Conservation (phyloP, 768 basidiomycete genomes). For the Tricholomella constricta region DNA sequence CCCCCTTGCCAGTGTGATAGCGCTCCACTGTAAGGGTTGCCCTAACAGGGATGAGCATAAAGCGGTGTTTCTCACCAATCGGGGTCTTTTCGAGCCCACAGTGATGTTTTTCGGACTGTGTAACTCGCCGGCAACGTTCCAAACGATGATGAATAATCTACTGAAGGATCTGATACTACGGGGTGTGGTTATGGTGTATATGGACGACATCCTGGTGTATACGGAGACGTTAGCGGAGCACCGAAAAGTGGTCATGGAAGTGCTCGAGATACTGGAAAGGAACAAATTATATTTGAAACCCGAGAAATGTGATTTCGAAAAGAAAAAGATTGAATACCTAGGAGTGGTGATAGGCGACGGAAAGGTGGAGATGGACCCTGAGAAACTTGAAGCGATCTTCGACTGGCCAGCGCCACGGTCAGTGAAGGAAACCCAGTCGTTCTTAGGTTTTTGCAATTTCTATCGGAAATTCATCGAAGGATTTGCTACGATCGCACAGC, state of each 20-base stretch:
- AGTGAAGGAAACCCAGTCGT: not conserved
- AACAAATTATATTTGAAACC: constrained; percentile 30
- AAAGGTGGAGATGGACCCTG: constrained; percentile 37
- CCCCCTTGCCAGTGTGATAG: no score
- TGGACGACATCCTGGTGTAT: constrained; percentile 43
- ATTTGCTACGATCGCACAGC: not conserved
- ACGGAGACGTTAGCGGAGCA: constrained; percentile 26
- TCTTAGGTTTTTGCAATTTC: constrained; percentile 8
- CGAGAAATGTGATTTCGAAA: constrained; percentile 15
- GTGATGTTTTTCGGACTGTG: constrained; percentile 42
- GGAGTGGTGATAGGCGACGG: constrained; percentile 2
- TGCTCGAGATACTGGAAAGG: constrained; percentile 23
- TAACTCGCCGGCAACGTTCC: constrained; percentile 33
- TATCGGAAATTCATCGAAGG: constrained; percentile 5
- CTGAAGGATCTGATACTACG: constrained; percentile 27
- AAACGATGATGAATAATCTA: constrained; percentile 41
- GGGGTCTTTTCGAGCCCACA: constrained; percentile 35
- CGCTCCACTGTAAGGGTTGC: no score
- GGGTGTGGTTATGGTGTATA: constrained; percentile 34
- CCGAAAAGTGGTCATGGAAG: constrained; percentile 11
- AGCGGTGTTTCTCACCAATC: constrained; percentile 37
- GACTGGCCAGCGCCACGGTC: constrained; percentile 7
- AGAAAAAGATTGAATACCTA: constrained; percentile 9
- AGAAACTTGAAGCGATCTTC: constrained; percentile 29
- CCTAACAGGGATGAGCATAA: constrained; percentile 44